These are phyloP conservation scores for Miscanthus lutarioriparius DNA, from an alignment of 176 grass and related monocot genomes.

Conservation along the genomic window DNA sequence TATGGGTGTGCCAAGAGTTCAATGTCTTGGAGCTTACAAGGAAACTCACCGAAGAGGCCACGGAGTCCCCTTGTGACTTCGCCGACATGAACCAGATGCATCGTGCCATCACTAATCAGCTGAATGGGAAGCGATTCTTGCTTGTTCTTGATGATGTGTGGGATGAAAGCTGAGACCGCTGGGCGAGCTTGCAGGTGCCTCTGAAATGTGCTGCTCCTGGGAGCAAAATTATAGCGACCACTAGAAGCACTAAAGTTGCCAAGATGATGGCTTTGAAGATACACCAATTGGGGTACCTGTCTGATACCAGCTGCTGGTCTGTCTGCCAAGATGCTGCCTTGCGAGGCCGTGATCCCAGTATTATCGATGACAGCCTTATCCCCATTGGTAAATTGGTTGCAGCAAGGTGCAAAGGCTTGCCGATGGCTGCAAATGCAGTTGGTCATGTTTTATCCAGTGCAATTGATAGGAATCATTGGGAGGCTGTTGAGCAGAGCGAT, in stretches of 20 bases:
- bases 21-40: slow-evolving; percentile 15
- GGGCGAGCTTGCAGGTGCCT: slow-evolving; percentile 25
- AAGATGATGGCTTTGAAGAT: slow-evolving; percentile 21
- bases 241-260: slow-evolving; percentile 28
- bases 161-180: slow-evolving; percentile 21
- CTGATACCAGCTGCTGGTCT: slow-evolving; percentile 33
- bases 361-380: background rate
- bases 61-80: slow-evolving; percentile 10
- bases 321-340: slow-evolving; percentile 40
- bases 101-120: slow-evolving; percentile 13
- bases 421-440: slow-evolving; percentile 40
- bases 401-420: slow-evolving; percentile 40
- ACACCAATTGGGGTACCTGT: slow-evolving; percentile 23
- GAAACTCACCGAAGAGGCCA: slow-evolving; percentile 22
- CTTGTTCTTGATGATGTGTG: slow-evolving; percentile 57
- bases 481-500: slow-evolving; percentile 31
- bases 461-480: slow-evolving; percentile 34
- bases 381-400: slow-evolving; percentile 31
- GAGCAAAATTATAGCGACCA: slow-evolving; percentile 46
- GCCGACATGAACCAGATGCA: slow-evolving; percentile 38
- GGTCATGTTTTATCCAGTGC: slow-evolving; percentile 33
- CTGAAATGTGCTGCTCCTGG: slow-evolving; percentile 35
- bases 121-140: slow-evolving; percentile 42
- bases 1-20: slow-evolving; percentile 29
- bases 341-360: slow-evolving; percentile 13